Percentiles rank a stretch among this genome's conserved stretches.
Conservation (phyloP, 2,329 filamentous ascomycete species). For the Sarocladium strictum region DNA sequence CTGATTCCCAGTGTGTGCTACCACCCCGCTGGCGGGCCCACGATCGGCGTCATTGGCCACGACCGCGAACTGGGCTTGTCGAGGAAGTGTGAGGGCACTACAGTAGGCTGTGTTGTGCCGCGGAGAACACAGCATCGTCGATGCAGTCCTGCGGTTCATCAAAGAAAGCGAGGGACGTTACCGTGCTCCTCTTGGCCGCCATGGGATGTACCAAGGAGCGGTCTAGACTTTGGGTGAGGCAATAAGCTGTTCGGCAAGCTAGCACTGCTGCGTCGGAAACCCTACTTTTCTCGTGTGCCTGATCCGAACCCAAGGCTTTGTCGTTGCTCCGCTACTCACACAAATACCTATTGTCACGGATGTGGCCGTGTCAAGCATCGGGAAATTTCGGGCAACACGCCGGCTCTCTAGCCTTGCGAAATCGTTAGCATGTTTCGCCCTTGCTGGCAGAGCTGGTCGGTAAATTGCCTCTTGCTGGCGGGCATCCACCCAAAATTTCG, state of each 20-base stretch:
- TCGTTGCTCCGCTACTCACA: background rate
- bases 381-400: background rate
- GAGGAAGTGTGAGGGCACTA: too few relatives aligned
- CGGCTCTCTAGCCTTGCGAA: background rate
- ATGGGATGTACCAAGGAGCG: background rate
- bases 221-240: constrained; percentile 7
- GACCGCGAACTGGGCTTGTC: too few relatives aligned
- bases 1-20: background rate
- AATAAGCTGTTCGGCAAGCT: background rate
- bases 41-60: too few relatives aligned
- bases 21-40: too few relatives aligned
- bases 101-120: background rate
- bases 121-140: background rate
- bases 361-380: background rate
- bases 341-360: background rate
- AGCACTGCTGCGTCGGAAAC: background rate
- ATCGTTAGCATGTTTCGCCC: constrained; percentile 6
- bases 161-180: too few relatives aligned
- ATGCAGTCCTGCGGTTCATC: background rate
- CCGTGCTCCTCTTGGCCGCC: background rate
- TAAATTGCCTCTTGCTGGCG: background rate
- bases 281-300: background rate
- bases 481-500: background rate
- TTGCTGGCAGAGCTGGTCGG: background rate
- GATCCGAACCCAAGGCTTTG: background rate